Evolutionary conservation across 805 yeast species (phyloP).

Genomic region (Saccharomycopsis microspora): DNA sequence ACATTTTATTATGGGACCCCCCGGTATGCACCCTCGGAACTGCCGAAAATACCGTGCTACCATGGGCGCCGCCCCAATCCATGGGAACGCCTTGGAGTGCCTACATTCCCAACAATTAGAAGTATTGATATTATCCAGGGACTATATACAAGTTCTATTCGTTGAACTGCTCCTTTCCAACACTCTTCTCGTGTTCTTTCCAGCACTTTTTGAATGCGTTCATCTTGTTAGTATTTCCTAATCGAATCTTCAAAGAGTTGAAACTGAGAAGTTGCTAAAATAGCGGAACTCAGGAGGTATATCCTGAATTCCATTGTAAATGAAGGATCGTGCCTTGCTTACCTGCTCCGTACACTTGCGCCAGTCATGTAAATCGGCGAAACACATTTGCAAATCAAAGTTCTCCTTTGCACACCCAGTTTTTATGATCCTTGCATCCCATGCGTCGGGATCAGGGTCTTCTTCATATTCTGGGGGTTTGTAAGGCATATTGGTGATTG

Average conservation of each 20-base stretch:
- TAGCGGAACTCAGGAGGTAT: no score
- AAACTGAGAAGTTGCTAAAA: no score
- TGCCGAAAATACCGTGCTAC: background rate
- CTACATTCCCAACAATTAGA: no score
- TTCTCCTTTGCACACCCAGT: conserved; percentile 77
- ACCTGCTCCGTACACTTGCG: conserved; percentile 58
- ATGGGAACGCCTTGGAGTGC: background rate
- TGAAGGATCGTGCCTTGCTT: conserved; percentile 17
- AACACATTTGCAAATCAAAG: conserved; percentile 58
- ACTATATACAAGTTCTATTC: no score
- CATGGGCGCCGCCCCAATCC: background rate
- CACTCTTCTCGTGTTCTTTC: conserved; percentile 1
- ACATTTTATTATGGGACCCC: background rate
- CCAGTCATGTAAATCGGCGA: conserved; percentile 73
- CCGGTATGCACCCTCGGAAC: background rate
- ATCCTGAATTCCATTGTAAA: no score
- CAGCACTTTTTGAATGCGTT: conserved; percentile 15
- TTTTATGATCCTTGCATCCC: conserved; percentile 62
- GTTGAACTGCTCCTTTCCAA: no score
- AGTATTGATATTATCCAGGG: no score
- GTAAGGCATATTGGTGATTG: background rate
- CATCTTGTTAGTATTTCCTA: conserved; percentile 5
- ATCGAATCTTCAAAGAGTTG: no score
- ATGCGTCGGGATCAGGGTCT: conserved; percentile 61
- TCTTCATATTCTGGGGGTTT: conserved; percentile 18